Evolutionary conservation across 2,329 filamentous ascomycete species (phyloP).

Genomic region (Aspergillus ochraceoroseus): DNA sequence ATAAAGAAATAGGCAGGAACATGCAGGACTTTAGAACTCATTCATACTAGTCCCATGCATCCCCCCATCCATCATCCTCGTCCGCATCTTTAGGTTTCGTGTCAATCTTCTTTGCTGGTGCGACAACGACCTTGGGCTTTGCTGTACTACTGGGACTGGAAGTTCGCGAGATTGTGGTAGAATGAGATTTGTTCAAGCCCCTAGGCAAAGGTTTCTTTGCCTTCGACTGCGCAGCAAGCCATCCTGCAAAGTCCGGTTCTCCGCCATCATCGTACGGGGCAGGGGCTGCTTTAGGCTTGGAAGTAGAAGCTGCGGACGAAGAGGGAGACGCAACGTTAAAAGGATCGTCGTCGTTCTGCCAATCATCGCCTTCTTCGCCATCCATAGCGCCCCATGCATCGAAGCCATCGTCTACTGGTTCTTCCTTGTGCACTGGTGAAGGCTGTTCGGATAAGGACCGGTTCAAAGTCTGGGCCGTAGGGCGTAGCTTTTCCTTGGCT

Average conservation of each 20-base stretch:
- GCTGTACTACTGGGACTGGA: slow-evolving; percentile 35
- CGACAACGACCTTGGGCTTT: slow-evolving; percentile 47
- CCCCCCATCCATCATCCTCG: slow-evolving; percentile 47
- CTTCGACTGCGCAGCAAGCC: slow-evolving; percentile 79
- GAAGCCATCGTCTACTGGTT: slow-evolving; percentile 56
- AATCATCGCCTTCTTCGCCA: slow-evolving; percentile 52
- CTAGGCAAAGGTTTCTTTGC: slow-evolving; percentile 78
- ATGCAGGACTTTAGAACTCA: background rate
- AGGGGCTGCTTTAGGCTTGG: slow-evolving; percentile 32
- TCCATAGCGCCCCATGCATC: slow-evolving; percentile 70
- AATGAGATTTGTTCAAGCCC: slow-evolving; percentile 63
- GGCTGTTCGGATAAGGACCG: slow-evolving; percentile 42
- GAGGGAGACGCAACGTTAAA: slow-evolving; percentile 33
- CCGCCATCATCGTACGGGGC: slow-evolving; percentile 72
- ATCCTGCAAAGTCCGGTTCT: slow-evolving; percentile 93
- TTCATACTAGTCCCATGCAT: slow-evolving; percentile 44
- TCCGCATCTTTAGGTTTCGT: slow-evolving; percentile 53
- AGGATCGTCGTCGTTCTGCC: slow-evolving; percentile 44
- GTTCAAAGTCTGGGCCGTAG: slow-evolving; percentile 28
- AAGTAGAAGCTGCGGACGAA: slow-evolving; percentile 25
- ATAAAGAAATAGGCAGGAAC: background rate
- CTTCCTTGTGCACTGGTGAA: slow-evolving; percentile 44
- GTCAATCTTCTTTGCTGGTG: slow-evolving; percentile 62
- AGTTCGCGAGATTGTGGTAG: slow-evolving; percentile 37
- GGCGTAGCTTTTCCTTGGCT: slow-evolving; percentile 24